Conservation (phyloP, 805 yeast genomes). For the Scheffersomyces coipomensis region DNA sequence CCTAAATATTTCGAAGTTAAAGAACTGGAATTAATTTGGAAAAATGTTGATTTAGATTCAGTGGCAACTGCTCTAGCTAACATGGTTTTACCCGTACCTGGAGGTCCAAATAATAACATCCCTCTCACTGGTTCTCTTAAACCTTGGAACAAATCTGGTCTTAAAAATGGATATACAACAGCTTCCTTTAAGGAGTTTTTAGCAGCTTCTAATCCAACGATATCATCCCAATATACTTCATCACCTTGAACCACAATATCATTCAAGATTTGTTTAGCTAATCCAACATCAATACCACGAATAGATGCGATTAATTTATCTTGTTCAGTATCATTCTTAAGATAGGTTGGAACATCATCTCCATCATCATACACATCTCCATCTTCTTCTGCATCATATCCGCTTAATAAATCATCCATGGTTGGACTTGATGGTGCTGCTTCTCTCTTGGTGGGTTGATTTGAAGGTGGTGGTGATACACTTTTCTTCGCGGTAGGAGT, state of each 20-base stretch:
- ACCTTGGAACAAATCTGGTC: conserved; percentile 91
- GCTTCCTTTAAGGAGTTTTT: conserved; percentile 89
- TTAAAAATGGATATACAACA: conserved; percentile 89
- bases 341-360: conserved; percentile 10
- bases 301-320: conserved; percentile 43
- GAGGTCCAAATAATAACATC: conserved; percentile 96
- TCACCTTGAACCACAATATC: conserved; percentile 90
- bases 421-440: conserved; percentile 17
- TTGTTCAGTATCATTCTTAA: conserved; percentile 25
- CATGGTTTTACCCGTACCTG: conserved; percentile 99
- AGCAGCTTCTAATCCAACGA: conserved; percentile 89
- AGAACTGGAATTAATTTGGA: conserved; percentile 87
- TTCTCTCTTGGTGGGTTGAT: conserved; percentile 4
- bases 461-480: conserved; percentile 6
- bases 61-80: conserved; percentile 95
- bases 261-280: conserved; percentile 81
- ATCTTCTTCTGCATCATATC: conserved; percentile 23
- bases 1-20: conserved; percentile 86
- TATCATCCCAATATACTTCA: conserved; percentile 91
- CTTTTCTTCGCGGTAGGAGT: conserved; percentile 5
- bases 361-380: conserved; percentile 4
- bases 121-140: conserved; percentile 93
- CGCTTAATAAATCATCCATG: conserved; percentile 23
- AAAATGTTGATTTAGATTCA: conserved; percentile 89
- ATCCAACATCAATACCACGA: conserved; percentile 71